Percentiles rank a stretch among this genome's conserved stretches.
phyloP scores from a whole-genome alignment of 768 basidiomycete genomes.

The Tricholoma bakamatsutake region DNA sequence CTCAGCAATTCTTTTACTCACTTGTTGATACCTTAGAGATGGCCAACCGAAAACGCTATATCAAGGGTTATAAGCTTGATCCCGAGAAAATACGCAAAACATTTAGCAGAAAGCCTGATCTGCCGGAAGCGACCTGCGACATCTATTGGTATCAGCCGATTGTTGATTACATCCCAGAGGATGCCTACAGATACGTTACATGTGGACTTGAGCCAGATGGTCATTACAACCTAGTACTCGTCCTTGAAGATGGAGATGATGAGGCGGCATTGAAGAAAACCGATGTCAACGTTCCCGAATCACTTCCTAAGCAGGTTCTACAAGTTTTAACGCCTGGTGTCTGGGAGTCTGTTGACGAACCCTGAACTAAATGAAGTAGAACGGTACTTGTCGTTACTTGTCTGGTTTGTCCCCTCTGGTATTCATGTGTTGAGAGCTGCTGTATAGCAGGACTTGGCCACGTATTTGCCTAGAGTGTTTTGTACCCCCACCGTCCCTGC shows the following conservation, averaged over 20 bases:
- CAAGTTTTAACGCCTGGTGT: neutral
- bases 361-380: neutral
- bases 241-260: neutral
- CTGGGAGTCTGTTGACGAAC: neutral
- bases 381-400: neutral
- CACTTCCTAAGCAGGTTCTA: neutral
- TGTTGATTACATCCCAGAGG: neutral
- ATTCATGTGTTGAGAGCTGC: neutral
- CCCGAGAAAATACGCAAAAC: neutral
- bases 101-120: neutral
- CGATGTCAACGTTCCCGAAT: neutral
- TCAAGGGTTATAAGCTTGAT: neutral
- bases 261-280: neutral
- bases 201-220: neutral
- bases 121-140: neutral
- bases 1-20: neutral
- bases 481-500: neutral
- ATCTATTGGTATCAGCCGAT: neutral
- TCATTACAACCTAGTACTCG: neutral
- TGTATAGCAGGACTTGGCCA: neutral
- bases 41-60: neutral
- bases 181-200: neutral
- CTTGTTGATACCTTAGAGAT: neutral
- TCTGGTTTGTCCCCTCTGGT: neutral
- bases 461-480: neutral